phyloP scores from a whole-genome alignment of 2,329 filamentous ascomycete genomes.

The Sclerotinia sclerotiorum region DNA sequence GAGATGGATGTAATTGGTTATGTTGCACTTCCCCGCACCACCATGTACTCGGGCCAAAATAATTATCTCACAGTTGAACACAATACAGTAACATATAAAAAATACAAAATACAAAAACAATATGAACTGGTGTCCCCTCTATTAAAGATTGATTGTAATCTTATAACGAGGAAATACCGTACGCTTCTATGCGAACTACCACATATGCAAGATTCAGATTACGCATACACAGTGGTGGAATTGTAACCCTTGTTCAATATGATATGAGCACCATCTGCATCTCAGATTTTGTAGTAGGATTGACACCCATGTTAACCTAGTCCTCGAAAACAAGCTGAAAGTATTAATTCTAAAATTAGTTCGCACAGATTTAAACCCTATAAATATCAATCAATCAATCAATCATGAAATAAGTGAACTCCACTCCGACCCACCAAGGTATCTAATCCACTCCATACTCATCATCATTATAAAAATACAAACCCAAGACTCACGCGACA shows the following conservation, averaged over 20 bases:
- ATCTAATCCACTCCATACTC: not conserved
- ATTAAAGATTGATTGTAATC: not conserved
- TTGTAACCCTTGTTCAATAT: not conserved
- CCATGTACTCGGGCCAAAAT: not conserved
- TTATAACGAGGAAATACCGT: not conserved
- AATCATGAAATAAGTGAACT: not conserved
- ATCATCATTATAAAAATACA: conserved; percentile 10
- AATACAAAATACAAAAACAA: too few relatives aligned
- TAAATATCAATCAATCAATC: not conserved
- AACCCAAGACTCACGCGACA: not conserved
- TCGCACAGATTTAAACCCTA: not conserved
- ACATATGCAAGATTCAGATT: too few relatives aligned
- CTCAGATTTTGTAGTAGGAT: too few relatives aligned
- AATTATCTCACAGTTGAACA: too few relatives aligned
- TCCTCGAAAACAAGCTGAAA: too few relatives aligned
- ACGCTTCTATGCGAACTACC: not conserved
- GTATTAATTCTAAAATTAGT: not conserved
- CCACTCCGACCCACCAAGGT: not conserved
- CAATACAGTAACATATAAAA: not conserved
- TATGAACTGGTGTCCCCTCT: not conserved
- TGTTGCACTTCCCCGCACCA: not conserved
- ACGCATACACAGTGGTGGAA: not conserved
- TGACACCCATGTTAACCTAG: too few relatives aligned
- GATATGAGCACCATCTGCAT: too few relatives aligned
- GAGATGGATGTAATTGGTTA: not conserved